Percentiles rank a stretch among this genome's conserved stretches.
Evolutionary conservation across 441 rosid genomes (phyloP).

Genomic region (Biscutella laevigata): DNA sequence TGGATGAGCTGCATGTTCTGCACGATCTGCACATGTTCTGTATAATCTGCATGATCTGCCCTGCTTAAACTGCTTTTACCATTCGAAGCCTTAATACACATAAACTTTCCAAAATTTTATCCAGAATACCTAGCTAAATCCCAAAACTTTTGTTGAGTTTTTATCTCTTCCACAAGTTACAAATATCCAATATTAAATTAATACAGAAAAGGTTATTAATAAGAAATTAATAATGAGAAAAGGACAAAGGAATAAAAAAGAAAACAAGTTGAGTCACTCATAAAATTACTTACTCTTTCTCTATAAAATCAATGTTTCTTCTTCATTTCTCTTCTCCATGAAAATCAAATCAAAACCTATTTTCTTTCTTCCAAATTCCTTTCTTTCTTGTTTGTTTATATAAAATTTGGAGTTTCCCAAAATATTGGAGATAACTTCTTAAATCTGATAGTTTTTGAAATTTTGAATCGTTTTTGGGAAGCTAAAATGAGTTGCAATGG

Average conservation of each 20-base stretch:
- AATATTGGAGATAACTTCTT: not conserved
- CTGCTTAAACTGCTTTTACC: too few relatives aligned
- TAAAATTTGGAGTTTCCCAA: not conserved
- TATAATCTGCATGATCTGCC: too few relatives aligned
- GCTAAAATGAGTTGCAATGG: constrained; percentile 71
- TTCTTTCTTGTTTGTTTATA: not conserved
- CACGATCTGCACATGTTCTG: too few relatives aligned
- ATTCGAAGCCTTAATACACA: not conserved
- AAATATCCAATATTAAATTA: not conserved
- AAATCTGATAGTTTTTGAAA: not conserved
- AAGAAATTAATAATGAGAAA: constrained; percentile 3
- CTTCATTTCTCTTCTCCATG: not conserved
- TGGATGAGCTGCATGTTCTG: too few relatives aligned
- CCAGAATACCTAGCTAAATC: constrained; percentile 10
- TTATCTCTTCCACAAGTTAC: not conserved
- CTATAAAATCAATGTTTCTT: constrained; percentile 25
- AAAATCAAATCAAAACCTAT: constrained; percentile 3
- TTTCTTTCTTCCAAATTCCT: not conserved
- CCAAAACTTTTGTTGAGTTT: not conserved
- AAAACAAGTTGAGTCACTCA: constrained; percentile 27
- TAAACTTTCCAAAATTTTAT: not conserved
- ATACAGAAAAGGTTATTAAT: not conserved
- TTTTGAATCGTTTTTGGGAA: too few relatives aligned
- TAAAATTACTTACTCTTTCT: constrained; percentile 23
- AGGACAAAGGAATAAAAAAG: constrained; percentile 25